These are phyloP conservation scores for Penicillium sp. DNA, from an alignment of 2,329 filamentous ascomycete species.

Conservation along the genomic window DNA sequence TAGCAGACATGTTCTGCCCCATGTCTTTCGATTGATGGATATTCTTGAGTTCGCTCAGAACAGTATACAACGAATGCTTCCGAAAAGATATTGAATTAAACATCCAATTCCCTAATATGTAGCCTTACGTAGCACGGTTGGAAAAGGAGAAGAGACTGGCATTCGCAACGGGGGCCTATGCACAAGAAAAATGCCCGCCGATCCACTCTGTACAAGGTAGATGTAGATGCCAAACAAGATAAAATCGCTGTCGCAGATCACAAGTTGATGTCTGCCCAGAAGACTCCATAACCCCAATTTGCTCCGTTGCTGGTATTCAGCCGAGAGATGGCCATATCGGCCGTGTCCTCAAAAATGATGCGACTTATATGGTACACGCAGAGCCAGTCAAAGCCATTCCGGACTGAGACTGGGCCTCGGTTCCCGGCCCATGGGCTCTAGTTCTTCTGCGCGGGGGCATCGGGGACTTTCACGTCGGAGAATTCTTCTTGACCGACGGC, in stretches of 20 bases:
- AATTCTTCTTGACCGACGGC: constrained; percentile 96
- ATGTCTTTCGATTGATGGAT: constrained; percentile 4
- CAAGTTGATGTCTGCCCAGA: constrained; percentile 14
- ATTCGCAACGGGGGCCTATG: constrained; percentile 10
- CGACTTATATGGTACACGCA: constrained; percentile 17
- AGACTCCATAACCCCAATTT: constrained; percentile 25
- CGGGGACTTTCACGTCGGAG: constrained; percentile 87
- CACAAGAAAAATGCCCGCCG: constrained; percentile 10
- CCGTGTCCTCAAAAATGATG: background rate
- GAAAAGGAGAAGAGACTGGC: constrained; percentile 8
- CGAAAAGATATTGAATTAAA: background rate
- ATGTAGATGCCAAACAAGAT: constrained; percentile 10
- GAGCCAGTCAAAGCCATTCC: background rate
- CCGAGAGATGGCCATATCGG: constrained; percentile 3
- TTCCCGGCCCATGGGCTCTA: constrained; percentile 4
- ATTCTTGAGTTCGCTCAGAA: background rate
- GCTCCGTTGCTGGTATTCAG: constrained; percentile 16
- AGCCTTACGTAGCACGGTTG: background rate
- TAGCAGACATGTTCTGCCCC: constrained; percentile 9
- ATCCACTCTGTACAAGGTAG: constrained; percentile 13
- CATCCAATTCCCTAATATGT: background rate
- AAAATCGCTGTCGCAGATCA: constrained; percentile 15
- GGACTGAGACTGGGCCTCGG: background rate
- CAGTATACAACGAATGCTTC: background rate
- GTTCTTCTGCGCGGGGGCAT: constrained; percentile 51